Conservation (phyloP, 345 rosid genomes). For the Leavenworthia alabamica region DNA sequence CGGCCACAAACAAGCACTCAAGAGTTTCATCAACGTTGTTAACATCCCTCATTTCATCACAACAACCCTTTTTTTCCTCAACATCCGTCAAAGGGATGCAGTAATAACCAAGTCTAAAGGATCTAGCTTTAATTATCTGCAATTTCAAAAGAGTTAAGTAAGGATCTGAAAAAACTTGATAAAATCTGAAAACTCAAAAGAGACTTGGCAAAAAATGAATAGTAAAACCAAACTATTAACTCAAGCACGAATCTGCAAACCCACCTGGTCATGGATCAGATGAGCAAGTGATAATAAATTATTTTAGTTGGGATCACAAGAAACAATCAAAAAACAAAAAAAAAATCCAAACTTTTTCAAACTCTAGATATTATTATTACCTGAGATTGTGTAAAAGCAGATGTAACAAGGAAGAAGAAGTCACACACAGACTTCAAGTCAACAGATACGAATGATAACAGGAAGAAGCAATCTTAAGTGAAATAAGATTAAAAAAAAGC, state of each 20-base stretch:
- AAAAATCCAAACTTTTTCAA: constrained; percentile 10
- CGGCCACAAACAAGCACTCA: constrained; percentile 84
- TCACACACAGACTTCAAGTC: constrained; percentile 15
- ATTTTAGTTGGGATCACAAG: not conserved
- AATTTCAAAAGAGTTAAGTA: not conserved
- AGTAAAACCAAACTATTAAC: not conserved
- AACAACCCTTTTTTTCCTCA: constrained; percentile 48
- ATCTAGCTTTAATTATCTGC: constrained; percentile 1
- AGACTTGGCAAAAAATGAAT: not conserved
- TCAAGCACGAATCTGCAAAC: not conserved
- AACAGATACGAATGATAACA: not conserved
- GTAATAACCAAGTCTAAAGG: not conserved
- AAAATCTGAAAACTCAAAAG: not conserved
- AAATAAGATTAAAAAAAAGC: not conserved
- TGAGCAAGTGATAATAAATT: not conserved
- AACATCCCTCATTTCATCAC: constrained; percentile 96
- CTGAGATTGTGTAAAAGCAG: constrained; percentile 17
- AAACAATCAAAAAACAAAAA: not conserved
- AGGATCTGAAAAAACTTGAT: not conserved
- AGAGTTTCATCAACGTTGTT: constrained; percentile 70
- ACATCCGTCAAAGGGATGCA: constrained; percentile 34
- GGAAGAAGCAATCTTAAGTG: not conserved
- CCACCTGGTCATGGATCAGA: not conserved
- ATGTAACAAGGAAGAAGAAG: constrained; percentile 18
- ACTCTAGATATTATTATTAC: constrained; percentile 5